Base-by-base conservation (phyloP, 176 grass and related monocot species). In the Paspalum notatum region DNA sequence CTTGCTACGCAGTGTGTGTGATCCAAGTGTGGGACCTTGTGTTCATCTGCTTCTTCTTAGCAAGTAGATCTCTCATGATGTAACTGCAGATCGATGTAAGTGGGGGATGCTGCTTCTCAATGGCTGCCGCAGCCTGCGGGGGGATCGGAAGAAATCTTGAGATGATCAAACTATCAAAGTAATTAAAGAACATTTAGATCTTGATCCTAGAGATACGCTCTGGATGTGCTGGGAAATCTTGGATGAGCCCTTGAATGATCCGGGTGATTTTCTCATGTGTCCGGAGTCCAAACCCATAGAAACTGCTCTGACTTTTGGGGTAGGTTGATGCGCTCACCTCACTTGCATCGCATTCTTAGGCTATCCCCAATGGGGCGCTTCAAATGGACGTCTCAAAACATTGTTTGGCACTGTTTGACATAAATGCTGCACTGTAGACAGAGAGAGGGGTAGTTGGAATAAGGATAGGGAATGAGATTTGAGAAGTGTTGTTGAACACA, bases 11-110 rank as follows among this genome's bases (percentile, higher is more conserved):
- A 62, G 37, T 32, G 5, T 2, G 37, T 32, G 5, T 2, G 68
- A 80, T 84, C 81, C 68, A 55, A 75, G 10, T n/a, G 81, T 84
- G 87, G 81, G 58, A 24, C 0, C 22, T 43, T 12, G 39, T 37
- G 27, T 2, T 11, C 27, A 39, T 54, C 61, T 74, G 53, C 43
- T 68, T 79, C 43, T 68, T 79, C 67, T 22, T 64, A 39, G 5
- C 32, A 32, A 32, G 59, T 47, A 41, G 11, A 10, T 48, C 47
- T 43, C 14, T 51, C 48, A 27, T 38, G 37, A 22, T 18, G 26
- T 71, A 49, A 27, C n/a, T n/a, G n/a, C n/a, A n/a, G n/a, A n/a
- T n/a, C n/a, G n/a, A n/a, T n/a, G n/a, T n/a, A n/a, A n/a, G n/a
- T n/a, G n/a, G n/a, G n/a, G n/a, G n/a, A n/a, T n/a, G n/a, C 21